These are phyloP conservation scores for Fabrea salina DNA, from an alignment of 169 alveolate species.

Conservation along the genomic window DNA sequence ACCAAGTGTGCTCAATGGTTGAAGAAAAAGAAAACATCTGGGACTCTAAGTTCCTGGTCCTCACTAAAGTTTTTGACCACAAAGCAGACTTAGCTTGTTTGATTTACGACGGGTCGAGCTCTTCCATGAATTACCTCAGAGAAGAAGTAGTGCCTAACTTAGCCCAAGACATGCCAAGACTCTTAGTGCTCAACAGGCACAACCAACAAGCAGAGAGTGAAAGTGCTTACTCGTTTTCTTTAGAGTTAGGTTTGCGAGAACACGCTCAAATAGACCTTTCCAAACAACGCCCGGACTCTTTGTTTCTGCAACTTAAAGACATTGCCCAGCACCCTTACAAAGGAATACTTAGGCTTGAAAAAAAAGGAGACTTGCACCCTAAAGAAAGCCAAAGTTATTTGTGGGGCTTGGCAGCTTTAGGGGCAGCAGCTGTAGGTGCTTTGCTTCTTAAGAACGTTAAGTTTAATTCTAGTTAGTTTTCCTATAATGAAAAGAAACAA, in stretches of 20 bases:
- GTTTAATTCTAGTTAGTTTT: neutral
- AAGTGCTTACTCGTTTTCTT: neutral
- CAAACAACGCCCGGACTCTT: neutral
- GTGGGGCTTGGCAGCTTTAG: neutral
- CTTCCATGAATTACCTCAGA: neutral
- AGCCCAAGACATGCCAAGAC: neutral
- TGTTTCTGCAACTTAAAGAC: slow-evolving; percentile 14
- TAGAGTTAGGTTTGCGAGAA: slow-evolving; percentile 7
- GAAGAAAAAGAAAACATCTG: neutral
- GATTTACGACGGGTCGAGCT: neutral
- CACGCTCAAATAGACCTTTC: neutral
- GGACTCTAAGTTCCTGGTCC: neutral
- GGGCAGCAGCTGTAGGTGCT: neutral
- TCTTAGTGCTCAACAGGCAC: neutral
- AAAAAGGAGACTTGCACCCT: neutral
- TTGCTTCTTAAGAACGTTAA: neutral
- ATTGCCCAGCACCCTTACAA: neutral
- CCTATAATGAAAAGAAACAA: neutral
- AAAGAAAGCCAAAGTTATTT: neutral
- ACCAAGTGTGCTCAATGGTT: neutral
- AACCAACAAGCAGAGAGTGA: neutral
- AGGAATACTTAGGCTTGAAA: neutral
- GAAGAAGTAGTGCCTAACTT: neutral
- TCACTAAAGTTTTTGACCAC: neutral
- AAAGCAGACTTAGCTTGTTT: neutral